Evolutionary conservation across 345 rosid genomes (phyloP).

Genomic region (Jatropha curcas): DNA sequence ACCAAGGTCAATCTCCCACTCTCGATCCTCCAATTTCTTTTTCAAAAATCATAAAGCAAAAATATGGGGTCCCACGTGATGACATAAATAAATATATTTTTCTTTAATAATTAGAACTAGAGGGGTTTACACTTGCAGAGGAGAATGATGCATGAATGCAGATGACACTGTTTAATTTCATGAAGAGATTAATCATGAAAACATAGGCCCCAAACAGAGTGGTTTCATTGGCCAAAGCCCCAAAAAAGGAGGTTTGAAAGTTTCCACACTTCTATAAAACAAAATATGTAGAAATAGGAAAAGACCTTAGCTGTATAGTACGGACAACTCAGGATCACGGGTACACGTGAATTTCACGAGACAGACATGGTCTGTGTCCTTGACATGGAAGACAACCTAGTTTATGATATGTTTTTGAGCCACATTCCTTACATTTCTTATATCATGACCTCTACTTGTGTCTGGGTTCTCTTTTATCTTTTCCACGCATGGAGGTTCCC

Average conservation of each 20-base stretch:
- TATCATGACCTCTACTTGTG: conserved; percentile 21
- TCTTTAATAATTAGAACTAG: background rate
- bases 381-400: conserved; percentile 41
- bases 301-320: conserved; percentile 27
- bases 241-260: background rate
- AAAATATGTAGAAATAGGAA: background rate
- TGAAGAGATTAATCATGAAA: background rate
- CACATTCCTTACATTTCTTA: conserved; percentile 27
- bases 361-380: conserved; percentile 39
- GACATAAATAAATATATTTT: background rate
- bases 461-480: conserved; percentile 1
- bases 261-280: conserved; percentile 2
- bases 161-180: too few species aligned
- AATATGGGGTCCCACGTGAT: background rate
- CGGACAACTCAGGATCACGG: conserved; percentile 28
- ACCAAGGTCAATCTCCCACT: background rate
- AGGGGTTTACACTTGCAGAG: background rate
- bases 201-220: background rate
- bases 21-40: background rate
- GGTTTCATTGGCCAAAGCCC: background rate
- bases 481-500: background rate
- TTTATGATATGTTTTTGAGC: conserved; percentile 19
- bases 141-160: background rate
- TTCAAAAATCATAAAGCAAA: background rate
- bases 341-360: conserved; percentile 45